A percentile compares a stretch with the other conserved stretches of the same genome.
Evolutionary conservation across 129 eudicot species (phyloP).

Genomic region (Mikania micrantha): DNA sequence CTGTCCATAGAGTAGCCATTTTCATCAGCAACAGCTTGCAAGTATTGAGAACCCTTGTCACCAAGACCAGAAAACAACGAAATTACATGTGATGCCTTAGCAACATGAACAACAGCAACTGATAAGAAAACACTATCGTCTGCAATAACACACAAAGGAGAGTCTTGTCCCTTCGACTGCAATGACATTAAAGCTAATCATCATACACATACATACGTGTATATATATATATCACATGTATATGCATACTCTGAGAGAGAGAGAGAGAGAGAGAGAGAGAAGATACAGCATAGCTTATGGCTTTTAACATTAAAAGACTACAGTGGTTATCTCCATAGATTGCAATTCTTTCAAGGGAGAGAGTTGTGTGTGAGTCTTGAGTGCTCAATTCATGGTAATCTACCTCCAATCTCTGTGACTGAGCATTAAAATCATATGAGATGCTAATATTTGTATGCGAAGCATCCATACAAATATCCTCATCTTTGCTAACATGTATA

Average conservation of each 20-base stretch:
- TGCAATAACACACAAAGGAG: conserved; percentile 58
- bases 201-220: not conserved
- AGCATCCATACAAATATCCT: conserved; percentile 57
- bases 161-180: conserved; percentile 53
- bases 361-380: conserved; percentile 27
- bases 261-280: not conserved
- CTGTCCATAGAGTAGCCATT: conserved; percentile 57
- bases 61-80: conserved; percentile 66
- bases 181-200: conserved; percentile 12
- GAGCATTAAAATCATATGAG: conserved; percentile 50
- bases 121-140: conserved; percentile 85
- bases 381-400: conserved; percentile 14
- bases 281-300: conserved; percentile 45
- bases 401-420: conserved; percentile 25
- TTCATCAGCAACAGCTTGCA: conserved; percentile 54
- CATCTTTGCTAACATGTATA: conserved; percentile 40
- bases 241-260: not conserved
- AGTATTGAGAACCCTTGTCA: conserved; percentile 57
- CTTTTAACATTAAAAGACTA: conserved; percentile 52
- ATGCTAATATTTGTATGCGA: conserved; percentile 65
- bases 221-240: not conserved
- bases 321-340: conserved; percentile 63
- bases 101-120: conserved; percentile 52
- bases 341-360: conserved; percentile 71
- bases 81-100: conserved; percentile 46